Base-by-base conservation (phyloP, 192 early-diverging fungal genomes). In the Helicostylum pulchrum region DNA sequence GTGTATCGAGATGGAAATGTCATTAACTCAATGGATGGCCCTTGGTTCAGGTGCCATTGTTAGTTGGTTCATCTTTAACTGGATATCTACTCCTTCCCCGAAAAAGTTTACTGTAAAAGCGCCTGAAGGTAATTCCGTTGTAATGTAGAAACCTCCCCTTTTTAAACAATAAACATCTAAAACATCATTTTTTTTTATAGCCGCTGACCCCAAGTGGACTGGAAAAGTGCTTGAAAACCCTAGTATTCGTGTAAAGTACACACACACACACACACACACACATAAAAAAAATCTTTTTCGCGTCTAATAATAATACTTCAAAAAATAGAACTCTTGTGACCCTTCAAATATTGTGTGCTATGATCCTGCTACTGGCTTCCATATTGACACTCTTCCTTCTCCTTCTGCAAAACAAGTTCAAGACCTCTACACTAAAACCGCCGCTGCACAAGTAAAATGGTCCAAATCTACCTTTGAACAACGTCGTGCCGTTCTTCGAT, bases 291-390 rank as follows among this genome's bases (percentile, higher is more conserved):
- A 15, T 19, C 7, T 23, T 17, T 32, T 11, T 34, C 47, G 21
- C 39, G 50, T 30, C 32, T 47, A 9, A 44, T 23, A 46, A 62
- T 15, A 21, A 12, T 36, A 47, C 7, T 11, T 39, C n/a, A n/a
- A n/a, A n/a, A n/a, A n/a, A n/a, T 61, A 85, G 83, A 72, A 80
- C 45, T 66, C 71, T 21, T 39, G 62, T 17, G 74, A 82, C 44
- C 84, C 83, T 1, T 66, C 66, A 9, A 75, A 74, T 23, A 93
- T 95, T 68, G 78, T 84, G 21, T 93, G 91, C 69, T 95, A 87
- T 64, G 93, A 95, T 42, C 93, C 93, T 8, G 83, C 93, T 30
- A 94, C 93, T 17, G 93, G 91, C 15, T 79, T 86, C 47, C 83
- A 80, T 17, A 81, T 95, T 23, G 85, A 80, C 23, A 79, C 72